phyloP scores from a whole-genome alignment of 164 flowering plant genomes.

The Nymphaea thermarum region DNA sequence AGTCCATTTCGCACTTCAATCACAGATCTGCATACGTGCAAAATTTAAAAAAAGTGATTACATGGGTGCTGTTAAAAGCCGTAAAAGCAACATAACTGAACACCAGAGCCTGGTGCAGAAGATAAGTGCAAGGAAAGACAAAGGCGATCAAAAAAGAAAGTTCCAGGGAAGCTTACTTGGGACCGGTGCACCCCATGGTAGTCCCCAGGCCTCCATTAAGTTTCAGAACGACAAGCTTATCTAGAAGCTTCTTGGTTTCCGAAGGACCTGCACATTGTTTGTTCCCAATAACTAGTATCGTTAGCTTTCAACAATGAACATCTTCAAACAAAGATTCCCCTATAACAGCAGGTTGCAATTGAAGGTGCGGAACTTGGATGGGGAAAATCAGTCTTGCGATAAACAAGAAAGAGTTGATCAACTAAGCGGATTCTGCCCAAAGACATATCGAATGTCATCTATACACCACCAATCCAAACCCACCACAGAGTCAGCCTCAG shows the following conservation, averaged over 20 bases:
- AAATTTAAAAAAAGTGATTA: neutral
- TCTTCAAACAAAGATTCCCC: no score
- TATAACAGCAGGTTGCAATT: no score
- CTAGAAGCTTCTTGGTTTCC: conserved; percentile 43
- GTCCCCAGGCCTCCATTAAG: conserved; percentile 78
- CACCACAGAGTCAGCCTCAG: no score
- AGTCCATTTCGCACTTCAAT: conserved; percentile 94
- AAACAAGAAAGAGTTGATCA: no score
- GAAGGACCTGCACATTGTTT: conserved; percentile 28
- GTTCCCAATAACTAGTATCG: neutral
- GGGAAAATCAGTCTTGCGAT: no score
- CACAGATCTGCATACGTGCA: conserved; percentile 53
- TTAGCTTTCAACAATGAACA: neutral
- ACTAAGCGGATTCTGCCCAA: no score
- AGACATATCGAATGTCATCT: no score
- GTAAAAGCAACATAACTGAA: neutral
- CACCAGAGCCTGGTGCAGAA: neutral
- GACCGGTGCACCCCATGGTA: conserved; percentile 76
- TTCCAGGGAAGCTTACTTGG: conserved; percentile 37
- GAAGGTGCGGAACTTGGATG: no score
- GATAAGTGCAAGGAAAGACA: no score
- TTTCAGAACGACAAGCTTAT: conserved; percentile 82
- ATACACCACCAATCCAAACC: no score
- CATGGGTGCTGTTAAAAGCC: neutral
- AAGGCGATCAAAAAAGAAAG: neutral